Evolutionary conservation across 2,329 filamentous ascomycete species (phyloP), one percentile per base, ranked within the genome.

Genomic region (Elsinoe arachidis): DNA sequence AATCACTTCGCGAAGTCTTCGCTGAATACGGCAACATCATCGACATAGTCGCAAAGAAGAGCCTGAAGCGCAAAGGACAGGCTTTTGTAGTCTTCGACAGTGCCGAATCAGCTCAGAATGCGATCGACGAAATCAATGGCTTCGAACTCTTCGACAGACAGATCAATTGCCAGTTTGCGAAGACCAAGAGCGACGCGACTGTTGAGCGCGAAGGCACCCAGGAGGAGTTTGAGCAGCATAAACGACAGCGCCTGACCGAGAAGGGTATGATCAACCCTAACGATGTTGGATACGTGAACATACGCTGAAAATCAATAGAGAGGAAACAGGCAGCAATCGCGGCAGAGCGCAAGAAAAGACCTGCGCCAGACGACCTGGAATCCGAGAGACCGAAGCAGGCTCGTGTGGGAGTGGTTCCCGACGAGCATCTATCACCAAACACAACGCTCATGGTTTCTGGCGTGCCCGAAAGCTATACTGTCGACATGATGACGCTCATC

Each of bases 381-480:
- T 66, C 69, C n/a, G 72, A 60, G 30, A 74, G 57, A 57, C 70
- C 63, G 9, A 60, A 59, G 9, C 68, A 58, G 65, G 78, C 83
- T 12, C 79, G 83, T 1, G 78, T 85, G 2, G 80, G 87, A 10
- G 86, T 90, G 57, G 85, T 97, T 15, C 90, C 91, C n/a, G 93
- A 97, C 80, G 93, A 99, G 74, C 97, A 96, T 72, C 82, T 97
- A 3, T 92, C 92, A 3, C 92, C 93, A 35, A 97, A 97, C 81
- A 96, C 96, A 77, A 95, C 90, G 63, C 81, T 99, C 35, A 95
- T 97, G 75, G 78, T 97, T 60, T 90, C 95, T 75, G 92, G 97
- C 66, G 74, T 99, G 35, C 91, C 93, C 7, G 88, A 92, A 62
- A 87, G 90, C 62, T 90, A 88, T 73, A 87, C 88, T 70, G 83